Conservation (phyloP, 2,329 filamentous ascomycete species). For the Blumeria graminis region DNA sequence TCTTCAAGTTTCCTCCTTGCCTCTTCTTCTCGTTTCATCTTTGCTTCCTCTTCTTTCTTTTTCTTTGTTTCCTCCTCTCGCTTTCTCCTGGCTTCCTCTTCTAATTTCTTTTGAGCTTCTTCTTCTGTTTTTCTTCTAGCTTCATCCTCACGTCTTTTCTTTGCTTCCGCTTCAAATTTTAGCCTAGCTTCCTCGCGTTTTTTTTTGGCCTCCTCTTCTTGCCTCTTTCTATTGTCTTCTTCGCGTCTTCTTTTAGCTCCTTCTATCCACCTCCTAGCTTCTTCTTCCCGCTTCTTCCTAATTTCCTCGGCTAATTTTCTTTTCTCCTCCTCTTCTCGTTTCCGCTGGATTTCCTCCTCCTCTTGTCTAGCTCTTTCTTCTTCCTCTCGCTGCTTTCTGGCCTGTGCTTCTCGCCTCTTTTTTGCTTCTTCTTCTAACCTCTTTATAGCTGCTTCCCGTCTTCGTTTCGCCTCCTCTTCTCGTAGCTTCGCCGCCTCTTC, state of each 20-base stretch:
- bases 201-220: conserved; percentile 6
- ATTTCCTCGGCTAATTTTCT: not conserved
- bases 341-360: conserved; percentile 10
- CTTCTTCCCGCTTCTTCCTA: not conserved
- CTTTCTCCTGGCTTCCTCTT: conserved; percentile 17
- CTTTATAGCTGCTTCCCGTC: conserved; percentile 18
- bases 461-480: conserved; percentile 4
- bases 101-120: conserved; percentile 8
- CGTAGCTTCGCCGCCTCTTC: conserved; percentile 3
- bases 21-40: conserved; percentile 18
- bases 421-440: conserved; percentile 1
- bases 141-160: not conserved
- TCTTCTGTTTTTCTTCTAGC: conserved; percentile 8
- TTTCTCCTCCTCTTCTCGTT: conserved; percentile 4
- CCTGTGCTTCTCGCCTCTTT: not conserved
- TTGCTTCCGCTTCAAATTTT: conserved; percentile 18
- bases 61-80: conserved; percentile 5
- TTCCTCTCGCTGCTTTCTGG: conserved; percentile 3
- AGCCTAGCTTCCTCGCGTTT: conserved; percentile 6
- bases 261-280: not conserved
- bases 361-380: conserved; percentile 7
- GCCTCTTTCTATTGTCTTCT: conserved; percentile 12
- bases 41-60: conserved; percentile 5
- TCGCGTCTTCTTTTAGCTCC: not conserved
- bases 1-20: conserved; percentile 1